phyloP scores from a whole-genome alignment of 352 stramenopile genomes.

The Phytophthora pini region DNA sequence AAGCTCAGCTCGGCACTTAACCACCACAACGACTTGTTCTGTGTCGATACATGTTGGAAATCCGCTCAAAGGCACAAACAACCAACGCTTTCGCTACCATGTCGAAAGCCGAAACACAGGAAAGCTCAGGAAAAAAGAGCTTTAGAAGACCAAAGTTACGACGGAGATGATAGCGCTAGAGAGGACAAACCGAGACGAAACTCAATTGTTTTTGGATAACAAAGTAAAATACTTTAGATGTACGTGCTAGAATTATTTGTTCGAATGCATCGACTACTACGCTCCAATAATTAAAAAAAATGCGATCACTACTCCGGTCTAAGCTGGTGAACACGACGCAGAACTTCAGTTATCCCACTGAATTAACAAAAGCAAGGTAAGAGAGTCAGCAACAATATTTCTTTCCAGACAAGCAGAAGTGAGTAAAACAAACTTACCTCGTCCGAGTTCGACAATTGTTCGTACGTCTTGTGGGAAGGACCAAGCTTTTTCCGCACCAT shows the following conservation, averaged over 20 bases:
- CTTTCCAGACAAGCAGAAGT: background rate
- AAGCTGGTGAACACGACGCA: background rate
- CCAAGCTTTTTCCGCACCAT: constrained; percentile 69
- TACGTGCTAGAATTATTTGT: background rate
- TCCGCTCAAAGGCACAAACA: constrained; percentile 10
- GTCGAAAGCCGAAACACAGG: constrained; percentile 6
- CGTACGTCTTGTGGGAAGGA: constrained; percentile 65
- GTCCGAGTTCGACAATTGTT: constrained; percentile 60
- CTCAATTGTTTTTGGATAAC: constrained; percentile 53
- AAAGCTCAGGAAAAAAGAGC: background rate
- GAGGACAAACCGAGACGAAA: constrained; percentile 25
- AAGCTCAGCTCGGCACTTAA: constrained; percentile 55
- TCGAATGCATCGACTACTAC: constrained; percentile 21
- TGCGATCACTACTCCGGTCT: no score
- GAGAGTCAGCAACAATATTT: background rate
- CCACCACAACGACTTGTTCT: constrained; percentile 8
- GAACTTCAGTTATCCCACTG: constrained; percentile 35
- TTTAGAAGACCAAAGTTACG: constrained; percentile 9
- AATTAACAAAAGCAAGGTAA: constrained; percentile 4
- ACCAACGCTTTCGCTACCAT: background rate
- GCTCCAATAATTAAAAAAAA: constrained; percentile 8
- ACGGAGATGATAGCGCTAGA: constrained; percentile 17
- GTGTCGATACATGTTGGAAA: constrained; percentile 4
- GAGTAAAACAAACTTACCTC: constrained; percentile 38
- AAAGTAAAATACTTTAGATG: background rate